These are phyloP conservation scores for Globomyces pollinis-pini DNA, from an alignment of 192 early-diverging fungal species.

Conservation along the genomic window DNA sequence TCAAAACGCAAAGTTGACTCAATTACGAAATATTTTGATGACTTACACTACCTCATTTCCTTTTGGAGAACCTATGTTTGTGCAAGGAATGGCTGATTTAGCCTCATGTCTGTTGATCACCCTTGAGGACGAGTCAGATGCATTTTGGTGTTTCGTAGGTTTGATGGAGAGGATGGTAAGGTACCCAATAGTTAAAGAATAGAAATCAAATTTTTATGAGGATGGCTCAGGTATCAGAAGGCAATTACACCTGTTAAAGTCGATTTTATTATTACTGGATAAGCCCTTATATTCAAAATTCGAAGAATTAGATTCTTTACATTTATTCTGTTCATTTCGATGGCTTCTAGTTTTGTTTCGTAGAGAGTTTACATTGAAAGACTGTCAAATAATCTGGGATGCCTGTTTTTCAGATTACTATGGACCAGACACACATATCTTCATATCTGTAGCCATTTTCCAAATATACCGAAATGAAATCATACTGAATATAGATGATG, in stretches of 20 bases:
- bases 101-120: slow-evolving; percentile 84
- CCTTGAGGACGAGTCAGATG: slow-evolving; percentile 77
- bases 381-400: slow-evolving; percentile 86
- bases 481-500: not conserved
- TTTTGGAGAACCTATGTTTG: slow-evolving; percentile 14
- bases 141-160: slow-evolving; percentile 87
- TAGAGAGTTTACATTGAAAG: slow-evolving; percentile 85
- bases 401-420: slow-evolving; percentile 39
- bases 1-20: slow-evolving; percentile 68
- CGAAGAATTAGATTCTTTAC: slow-evolving; percentile 66
- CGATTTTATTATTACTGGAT: slow-evolving; percentile 80
- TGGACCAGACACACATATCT: not conserved
- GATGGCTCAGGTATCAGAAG: slow-evolving; percentile 92
- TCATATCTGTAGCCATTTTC: not conserved
- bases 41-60: slow-evolving; percentile 69
- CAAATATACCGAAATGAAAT: not conserved
- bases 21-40: slow-evolving; percentile 82
- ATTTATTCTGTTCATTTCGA: slow-evolving; percentile 96
- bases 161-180: slow-evolving; percentile 90
- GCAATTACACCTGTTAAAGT: slow-evolving; percentile 72
- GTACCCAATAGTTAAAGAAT: not conserved
- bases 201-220: slow-evolving; percentile 78
- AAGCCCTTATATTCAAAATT: slow-evolving; percentile 77
- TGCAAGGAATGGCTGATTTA: slow-evolving; percentile 92
- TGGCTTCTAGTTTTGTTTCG: slow-evolving; percentile 97